Base-by-base conservation (phyloP, 2,329 filamentous ascomycete genomes). In the Botrytis elliptica region DNA sequence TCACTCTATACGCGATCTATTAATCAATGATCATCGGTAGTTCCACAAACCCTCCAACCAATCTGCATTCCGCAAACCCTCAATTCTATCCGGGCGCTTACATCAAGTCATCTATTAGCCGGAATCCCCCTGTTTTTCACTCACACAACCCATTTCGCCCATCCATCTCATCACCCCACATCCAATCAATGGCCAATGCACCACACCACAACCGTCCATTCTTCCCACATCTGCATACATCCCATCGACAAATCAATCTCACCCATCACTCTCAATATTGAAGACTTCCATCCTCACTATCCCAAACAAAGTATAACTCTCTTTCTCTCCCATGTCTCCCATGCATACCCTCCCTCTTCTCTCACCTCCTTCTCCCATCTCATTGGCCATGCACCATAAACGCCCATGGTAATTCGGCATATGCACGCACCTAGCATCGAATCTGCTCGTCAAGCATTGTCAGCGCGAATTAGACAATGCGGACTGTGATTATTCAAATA, bases 141-240 rank as follows among this genome's bases (percentile, higher is more conserved):
- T 46, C 20, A 22, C 40, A 55, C 20, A 12, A 33, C 14, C n/a
- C 16, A 49, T 49, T 49, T 49, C 46, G 20, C 46, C 46, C 20
- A 55, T 69, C 55, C n/a, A 25, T 55, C 22, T 29, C 18, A 52
- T 40, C 40, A 22, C 44, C 44, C 65, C 65, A 67, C 33, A 67
- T 20, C 46, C 65, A 55, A 68, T 40, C 65, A 68, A 68, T 40
- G 65, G 25, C 65, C 65, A 57, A 68, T 57, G 65, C 65, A 57
- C 49, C 3, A 1, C 65, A 68, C 25, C 65, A 62, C n/a, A 65
- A 7, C 63, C 14, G 36, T 12, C 14, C 42, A 52, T 49, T 64
- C 36, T 55, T 64, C 62, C 62, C 38, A 65, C 62, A 46, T 44
- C 40, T 65, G 38, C 62, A 65, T 33, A 55, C 8, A 8, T 55